phyloP scores from a whole-genome alignment of 176 grass and related monocot species.

The Secale cereale region DNA sequence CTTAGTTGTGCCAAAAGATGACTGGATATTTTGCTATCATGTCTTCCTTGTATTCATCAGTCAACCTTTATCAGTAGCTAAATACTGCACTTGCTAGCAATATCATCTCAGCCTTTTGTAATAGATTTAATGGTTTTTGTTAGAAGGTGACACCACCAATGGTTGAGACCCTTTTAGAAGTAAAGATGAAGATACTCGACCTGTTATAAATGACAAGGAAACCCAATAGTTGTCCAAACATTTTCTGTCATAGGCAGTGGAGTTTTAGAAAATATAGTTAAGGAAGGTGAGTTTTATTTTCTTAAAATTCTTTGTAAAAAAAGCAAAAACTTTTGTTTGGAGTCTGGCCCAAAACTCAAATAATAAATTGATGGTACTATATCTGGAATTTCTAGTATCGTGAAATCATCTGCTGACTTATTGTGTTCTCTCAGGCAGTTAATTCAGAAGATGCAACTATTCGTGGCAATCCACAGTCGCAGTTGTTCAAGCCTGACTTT shows the following conservation, averaged over 20 bases:
- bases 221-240: not conserved
- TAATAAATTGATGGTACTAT: not conserved
- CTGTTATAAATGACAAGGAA: not conserved
- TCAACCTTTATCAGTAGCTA: not conserved
- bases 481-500: constrained; percentile 63
- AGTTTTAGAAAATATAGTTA: not conserved
- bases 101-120: not conserved
- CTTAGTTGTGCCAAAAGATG: not conserved
- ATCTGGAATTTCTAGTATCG: not conserved
- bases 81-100: not conserved
- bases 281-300: not conserved
- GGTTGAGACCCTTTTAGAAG: not conserved
- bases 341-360: not conserved
- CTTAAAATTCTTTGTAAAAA: not conserved
- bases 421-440: constrained; percentile 43
- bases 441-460: constrained; percentile 49
- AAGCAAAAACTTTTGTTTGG: not conserved
- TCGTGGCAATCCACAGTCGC: constrained; percentile 33
- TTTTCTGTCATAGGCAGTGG: not conserved
- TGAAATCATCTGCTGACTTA: constrained; percentile 21
- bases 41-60: not conserved
- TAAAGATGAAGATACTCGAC: not conserved
- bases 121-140: not conserved
- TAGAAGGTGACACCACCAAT: not conserved
- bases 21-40: not conserved